These are phyloP conservation scores for Hypoxylon intermedium DNA, from an alignment of 495 filamentous ascomycete genomes.

Conservation along the genomic window DNA sequence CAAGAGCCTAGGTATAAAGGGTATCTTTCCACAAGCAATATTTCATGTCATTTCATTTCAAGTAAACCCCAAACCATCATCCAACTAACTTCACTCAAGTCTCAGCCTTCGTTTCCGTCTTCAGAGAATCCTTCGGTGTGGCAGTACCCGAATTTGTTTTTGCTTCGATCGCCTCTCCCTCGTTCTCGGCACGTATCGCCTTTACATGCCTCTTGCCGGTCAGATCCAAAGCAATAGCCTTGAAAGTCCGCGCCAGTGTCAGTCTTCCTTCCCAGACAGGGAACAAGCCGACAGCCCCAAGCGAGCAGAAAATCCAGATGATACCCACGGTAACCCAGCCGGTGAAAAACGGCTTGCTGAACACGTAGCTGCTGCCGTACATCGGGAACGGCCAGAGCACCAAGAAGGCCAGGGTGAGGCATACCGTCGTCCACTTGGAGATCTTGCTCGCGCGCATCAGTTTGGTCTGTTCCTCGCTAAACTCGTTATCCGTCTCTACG, in stretches of 20 bases:
- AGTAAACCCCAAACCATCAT: background rate
- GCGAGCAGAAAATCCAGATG: constrained; percentile 82
- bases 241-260: constrained; percentile 69
- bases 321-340: constrained; percentile 90
- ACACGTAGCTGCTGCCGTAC: constrained; percentile 87
- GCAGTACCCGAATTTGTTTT: constrained; percentile 13
- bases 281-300: constrained; percentile 77
- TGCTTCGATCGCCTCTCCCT: constrained; percentile 22
- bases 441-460: constrained; percentile 77
- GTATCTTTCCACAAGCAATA: constrained; percentile 21
- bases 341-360: constrained; percentile 89
- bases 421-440: constrained; percentile 76
- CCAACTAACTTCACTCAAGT: background rate
- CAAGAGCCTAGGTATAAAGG: too few relatives aligned
- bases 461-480: constrained; percentile 69
- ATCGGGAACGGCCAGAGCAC: constrained; percentile 96
- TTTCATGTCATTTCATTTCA: background rate
- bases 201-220: constrained; percentile 63
- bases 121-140: constrained; percentile 23
- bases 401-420: constrained; percentile 77
- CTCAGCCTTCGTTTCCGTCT: constrained; percentile 22
- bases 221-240: constrained; percentile 72
- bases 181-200: constrained; percentile 46
- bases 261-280: constrained; percentile 81
- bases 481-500: constrained; percentile 44